Evolutionary conservation across 352 stramenopile species (phyloP).

Genomic region (Phytophthora ramorum): DNA sequence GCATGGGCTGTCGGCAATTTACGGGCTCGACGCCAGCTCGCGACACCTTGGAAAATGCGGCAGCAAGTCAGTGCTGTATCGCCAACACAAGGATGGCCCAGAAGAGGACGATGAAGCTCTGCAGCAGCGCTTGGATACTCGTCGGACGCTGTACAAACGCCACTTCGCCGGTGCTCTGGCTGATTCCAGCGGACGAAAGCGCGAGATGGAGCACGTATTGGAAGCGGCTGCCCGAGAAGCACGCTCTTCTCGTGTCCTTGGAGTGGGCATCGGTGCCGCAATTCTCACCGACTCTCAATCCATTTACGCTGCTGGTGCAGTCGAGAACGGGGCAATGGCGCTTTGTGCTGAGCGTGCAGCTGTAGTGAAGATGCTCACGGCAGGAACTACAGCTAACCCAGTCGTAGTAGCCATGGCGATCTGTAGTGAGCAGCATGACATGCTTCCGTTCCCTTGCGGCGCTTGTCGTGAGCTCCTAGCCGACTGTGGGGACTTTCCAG

Average conservation of each 20-base stretch:
- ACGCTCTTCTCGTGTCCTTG: conserved; percentile 28
- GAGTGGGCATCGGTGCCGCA: conserved; percentile 55
- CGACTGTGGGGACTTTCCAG: conserved; percentile 73
- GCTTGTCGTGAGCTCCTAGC: conserved; percentile 74
- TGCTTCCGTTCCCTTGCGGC: conserved; percentile 71
- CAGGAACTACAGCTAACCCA: conserved; percentile 8
- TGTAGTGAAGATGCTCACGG: conserved; percentile 57
- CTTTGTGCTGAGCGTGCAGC: conserved; percentile 67
- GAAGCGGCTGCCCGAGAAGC: conserved; percentile 53
- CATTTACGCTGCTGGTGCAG: conserved; percentile 46
- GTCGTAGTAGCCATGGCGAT: conserved; percentile 60
- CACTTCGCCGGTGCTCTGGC: conserved; percentile 55
- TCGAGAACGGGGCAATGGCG: conserved; percentile 50
- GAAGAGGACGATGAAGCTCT: conserved; percentile 30
- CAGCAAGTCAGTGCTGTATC: conserved; percentile 15
- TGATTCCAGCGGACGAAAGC: conserved; percentile 34
- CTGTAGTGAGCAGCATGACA: conserved; percentile 55
- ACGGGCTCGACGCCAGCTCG: conserved; percentile 37
- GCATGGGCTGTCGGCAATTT: conserved; percentile 37
- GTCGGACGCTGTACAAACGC: conserved; percentile 53
- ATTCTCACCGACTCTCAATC: conserved; percentile 55
- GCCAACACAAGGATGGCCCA: conserved; percentile 7
- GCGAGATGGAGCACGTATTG: conserved; percentile 58
- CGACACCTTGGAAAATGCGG: conserved; percentile 36
- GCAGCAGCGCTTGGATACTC: conserved; percentile 43